Conservation (phyloP, 495 filamentous ascomycete genomes). For the Penicillium samsonianum region DNA sequence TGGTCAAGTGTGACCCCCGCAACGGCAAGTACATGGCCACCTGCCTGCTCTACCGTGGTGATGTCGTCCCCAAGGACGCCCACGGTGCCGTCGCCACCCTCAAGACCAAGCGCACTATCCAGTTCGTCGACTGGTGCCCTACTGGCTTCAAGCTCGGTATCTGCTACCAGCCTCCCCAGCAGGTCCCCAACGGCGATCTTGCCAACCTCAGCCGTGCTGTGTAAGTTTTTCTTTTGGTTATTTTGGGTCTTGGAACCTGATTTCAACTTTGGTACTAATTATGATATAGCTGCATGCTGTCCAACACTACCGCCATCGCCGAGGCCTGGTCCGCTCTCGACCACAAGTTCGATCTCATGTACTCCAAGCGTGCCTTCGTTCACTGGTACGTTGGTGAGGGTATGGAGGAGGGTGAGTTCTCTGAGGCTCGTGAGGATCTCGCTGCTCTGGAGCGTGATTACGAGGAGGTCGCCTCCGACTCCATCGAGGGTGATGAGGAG, state of each 20-base stretch:
- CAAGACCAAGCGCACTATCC: slow-evolving; percentile 98
- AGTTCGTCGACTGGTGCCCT: slow-evolving; percentile 99
- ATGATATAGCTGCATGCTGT: slow-evolving; percentile 83
- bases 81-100: slow-evolving; percentile 88
- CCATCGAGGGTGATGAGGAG: slow-evolving; percentile 76
- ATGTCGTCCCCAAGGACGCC: slow-evolving; percentile 95
- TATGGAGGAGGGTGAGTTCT: slow-evolving; percentile 99
- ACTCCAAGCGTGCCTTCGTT: slow-evolving; percentile 99
- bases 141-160: slow-evolving; percentile 99
- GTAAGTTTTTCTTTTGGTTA: slow-evolving; percentile 54
- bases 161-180: slow-evolving; percentile 96
- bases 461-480: slow-evolving; percentile 98
- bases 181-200: slow-evolving; percentile 93
- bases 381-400: slow-evolving; percentile 99
- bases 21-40: slow-evolving; percentile 99
- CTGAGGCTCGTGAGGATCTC: slow-evolving; percentile 96
- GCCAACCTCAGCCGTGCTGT: slow-evolving; percentile 97
- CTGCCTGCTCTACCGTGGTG: slow-evolving; percentile 95
- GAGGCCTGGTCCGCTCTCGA: slow-evolving; percentile 98
- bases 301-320: slow-evolving; percentile 98
- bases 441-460: slow-evolving; percentile 98
- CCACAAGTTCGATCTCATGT: slow-evolving; percentile 99
- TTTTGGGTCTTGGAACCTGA: not conserved
- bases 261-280: slow-evolving; percentile 22
- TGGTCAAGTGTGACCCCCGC: slow-evolving; percentile 99